Conservation (phyloP, 495 filamentous ascomycete species). For the Penicillium argentinense region DNA sequence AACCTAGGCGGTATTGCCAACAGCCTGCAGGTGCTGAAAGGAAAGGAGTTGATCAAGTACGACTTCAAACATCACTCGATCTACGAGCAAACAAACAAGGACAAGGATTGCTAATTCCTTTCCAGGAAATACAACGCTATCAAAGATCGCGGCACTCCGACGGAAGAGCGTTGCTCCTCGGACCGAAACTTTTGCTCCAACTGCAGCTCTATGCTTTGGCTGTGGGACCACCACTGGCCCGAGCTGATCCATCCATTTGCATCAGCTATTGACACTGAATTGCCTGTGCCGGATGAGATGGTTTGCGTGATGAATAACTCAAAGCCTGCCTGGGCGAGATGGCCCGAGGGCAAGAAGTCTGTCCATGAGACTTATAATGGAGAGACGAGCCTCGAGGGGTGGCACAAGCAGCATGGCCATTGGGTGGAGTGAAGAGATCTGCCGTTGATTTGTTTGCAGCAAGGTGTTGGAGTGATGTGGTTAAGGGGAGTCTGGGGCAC, state of each 20-base stretch:
- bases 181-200: conserved; percentile 56
- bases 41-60: conserved; percentile 51
- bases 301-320: conserved; percentile 48
- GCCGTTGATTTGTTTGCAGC: background rate
- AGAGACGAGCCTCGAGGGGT: conserved; percentile 47
- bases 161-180: conserved; percentile 42
- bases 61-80: no score
- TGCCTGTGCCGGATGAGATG: conserved; percentile 54
- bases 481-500: no score
- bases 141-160: conserved; percentile 48
- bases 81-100: no score
- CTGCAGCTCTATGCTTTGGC: conserved; percentile 52
- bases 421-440: conserved; percentile 23
- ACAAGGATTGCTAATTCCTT: no score
- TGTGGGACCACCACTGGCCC: conserved; percentile 51
- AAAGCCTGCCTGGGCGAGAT: conserved; percentile 53
- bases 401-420: conserved; percentile 50
- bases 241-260: conserved; percentile 59
- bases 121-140: conserved; percentile 53
- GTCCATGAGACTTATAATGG: conserved; percentile 41
- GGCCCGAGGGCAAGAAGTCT: conserved; percentile 51
- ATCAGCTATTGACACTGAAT: conserved; percentile 54
- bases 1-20: conserved; percentile 52
- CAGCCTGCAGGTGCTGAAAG: conserved; percentile 47
- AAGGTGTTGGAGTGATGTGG: background rate